Conservation (phyloP, 352 stramenopile genomes). For the Saprolegnia diclina region DNA sequence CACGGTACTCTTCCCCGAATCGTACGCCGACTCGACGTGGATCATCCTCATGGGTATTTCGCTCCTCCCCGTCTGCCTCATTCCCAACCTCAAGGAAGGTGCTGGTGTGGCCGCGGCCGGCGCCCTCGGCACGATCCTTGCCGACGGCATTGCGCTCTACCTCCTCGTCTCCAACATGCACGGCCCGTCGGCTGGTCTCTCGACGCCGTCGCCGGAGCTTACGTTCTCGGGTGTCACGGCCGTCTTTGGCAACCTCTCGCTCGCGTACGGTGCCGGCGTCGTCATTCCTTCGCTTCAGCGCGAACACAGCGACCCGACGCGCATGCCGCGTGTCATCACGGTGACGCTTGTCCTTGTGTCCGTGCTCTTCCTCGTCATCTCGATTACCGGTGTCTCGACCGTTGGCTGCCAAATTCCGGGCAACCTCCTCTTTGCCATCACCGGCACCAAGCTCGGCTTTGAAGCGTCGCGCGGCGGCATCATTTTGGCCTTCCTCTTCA, state of each 20-base stretch:
- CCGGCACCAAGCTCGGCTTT: neutral
- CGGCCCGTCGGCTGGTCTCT: slow-evolving; percentile 34
- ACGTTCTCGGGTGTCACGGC: slow-evolving; percentile 45
- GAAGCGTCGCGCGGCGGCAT: neutral
- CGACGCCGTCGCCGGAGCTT: slow-evolving; percentile 38
- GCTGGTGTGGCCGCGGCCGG: slow-evolving; percentile 46
- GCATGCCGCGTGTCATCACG: slow-evolving; percentile 50
- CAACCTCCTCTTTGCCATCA: slow-evolving; percentile 31
- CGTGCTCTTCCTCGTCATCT: slow-evolving; percentile 51
- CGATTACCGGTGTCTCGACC: slow-evolving; percentile 52
- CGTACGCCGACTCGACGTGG: slow-evolving; percentile 46
- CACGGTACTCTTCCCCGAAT: slow-evolving; percentile 41
- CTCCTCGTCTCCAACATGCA: slow-evolving; percentile 49
- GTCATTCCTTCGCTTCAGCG: slow-evolving; percentile 56
- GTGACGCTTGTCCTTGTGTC: slow-evolving; percentile 53
- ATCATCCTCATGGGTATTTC: slow-evolving; percentile 55
- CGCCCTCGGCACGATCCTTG: slow-evolving; percentile 50
- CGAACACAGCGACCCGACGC: slow-evolving; percentile 47
- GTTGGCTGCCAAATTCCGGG: slow-evolving; percentile 73
- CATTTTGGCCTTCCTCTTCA: slow-evolving; percentile 18
- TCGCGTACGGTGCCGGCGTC: slow-evolving; percentile 52
- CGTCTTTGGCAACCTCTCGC: slow-evolving; percentile 53
- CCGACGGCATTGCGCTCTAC: slow-evolving; percentile 43
- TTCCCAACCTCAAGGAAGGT: slow-evolving; percentile 56
- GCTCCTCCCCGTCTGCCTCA: slow-evolving; percentile 44